phyloP scores from a whole-genome alignment of 1,139 yeast genomes.

The Eremothecium gossypii region DNA sequence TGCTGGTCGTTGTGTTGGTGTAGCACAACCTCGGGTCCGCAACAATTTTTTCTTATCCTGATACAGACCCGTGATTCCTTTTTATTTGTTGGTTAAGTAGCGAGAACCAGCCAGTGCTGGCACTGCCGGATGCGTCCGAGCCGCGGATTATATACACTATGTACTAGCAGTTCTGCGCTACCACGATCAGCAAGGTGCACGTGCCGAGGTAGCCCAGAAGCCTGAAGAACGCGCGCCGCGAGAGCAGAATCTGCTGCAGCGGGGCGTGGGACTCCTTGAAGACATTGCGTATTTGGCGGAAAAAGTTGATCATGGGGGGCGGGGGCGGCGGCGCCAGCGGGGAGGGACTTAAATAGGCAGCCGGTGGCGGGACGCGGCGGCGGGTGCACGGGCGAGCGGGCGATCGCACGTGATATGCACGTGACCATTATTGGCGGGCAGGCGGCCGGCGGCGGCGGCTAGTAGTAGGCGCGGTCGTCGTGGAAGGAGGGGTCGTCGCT shows the following conservation, averaged over 20 bases:
- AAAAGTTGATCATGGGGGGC: constrained; percentile 19
- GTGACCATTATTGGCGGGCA: too few relatives aligned
- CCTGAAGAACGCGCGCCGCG: constrained; percentile 29
- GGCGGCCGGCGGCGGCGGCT: background rate
- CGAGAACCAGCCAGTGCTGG: too few relatives aligned
- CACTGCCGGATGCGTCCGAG: too few relatives aligned
- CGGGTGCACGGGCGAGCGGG: background rate
- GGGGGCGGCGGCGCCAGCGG: constrained; percentile 1
- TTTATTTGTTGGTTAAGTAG: too few relatives aligned
- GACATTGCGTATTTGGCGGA: constrained; percentile 25
- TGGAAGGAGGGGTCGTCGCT: constrained; percentile 3
- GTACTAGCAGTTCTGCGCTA: constrained; percentile 18
- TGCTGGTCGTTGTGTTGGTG: too few relatives aligned
- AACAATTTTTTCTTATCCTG: too few relatives aligned
- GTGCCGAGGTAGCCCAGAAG: constrained; percentile 28
- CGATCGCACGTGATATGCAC: background rate
- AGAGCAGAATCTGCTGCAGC: constrained; percentile 23
- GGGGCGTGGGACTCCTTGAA: constrained; percentile 26
- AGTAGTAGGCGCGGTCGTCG: constrained; percentile 1
- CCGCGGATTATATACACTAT: too few relatives aligned
- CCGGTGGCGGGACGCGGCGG: background rate
- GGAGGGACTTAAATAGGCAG: background rate
- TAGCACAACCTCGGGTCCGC: too few relatives aligned
- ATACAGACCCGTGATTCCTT: too few relatives aligned
- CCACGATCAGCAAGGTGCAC: constrained; percentile 27